Evolutionary conservation across 345 rosid species (phyloP).

Genomic region (Heritiera fomes): DNA sequence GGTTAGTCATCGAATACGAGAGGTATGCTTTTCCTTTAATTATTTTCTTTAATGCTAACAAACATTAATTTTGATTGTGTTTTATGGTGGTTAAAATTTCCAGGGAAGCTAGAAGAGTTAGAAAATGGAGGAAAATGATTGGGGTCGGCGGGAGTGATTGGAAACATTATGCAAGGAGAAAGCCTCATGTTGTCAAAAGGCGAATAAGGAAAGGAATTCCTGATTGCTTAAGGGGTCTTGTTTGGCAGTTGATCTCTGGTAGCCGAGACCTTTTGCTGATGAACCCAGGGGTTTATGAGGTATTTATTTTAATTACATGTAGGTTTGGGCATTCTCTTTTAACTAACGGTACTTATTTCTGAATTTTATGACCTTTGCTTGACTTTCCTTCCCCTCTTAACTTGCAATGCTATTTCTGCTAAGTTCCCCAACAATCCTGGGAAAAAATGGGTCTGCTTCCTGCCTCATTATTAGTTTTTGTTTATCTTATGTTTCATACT

Average conservation of each 20-base stretch:
- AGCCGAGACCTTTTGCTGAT: conserved; percentile 90
- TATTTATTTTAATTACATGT: conserved; percentile 19
- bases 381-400: neutral
- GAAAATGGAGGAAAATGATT: conserved; percentile 98
- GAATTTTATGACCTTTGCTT: conserved; percentile 15
- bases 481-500: neutral
- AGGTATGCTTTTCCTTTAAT: conserved; percentile 43
- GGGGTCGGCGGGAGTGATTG: conserved; percentile 97
- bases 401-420: neutral
- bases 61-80: conserved; percentile 20
- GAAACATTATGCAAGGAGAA: conserved; percentile 85
- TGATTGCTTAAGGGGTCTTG: conserved; percentile 97
- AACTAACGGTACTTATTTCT: conserved; percentile 10
- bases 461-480: neutral
- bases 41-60: neutral
- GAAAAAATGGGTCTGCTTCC: neutral
- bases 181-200: conserved; percentile 86
- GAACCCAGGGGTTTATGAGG: conserved; percentile 98
- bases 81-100: conserved; percentile 17
- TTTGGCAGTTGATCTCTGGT: conserved; percentile 96
- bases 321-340: conserved; percentile 12
- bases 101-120: conserved; percentile 86
- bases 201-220: conserved; percentile 91
- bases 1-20: conserved; percentile 46
- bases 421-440: neutral